Evolutionary conservation across 768 basidiomycete species (phyloP).

Genomic region (Thelephora ganbajun): DNA sequence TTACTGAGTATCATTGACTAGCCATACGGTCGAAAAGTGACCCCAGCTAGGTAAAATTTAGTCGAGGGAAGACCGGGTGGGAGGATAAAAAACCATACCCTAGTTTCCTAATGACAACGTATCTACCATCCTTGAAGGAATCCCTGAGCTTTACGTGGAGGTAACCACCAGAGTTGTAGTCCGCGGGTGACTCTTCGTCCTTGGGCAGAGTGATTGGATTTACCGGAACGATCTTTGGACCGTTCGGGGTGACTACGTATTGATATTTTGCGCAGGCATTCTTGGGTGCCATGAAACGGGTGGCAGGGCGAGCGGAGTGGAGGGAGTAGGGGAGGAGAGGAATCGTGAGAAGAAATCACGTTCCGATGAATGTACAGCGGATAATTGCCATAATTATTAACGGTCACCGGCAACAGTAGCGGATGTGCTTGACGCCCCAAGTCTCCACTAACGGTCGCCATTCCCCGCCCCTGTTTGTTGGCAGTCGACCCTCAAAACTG

Average conservation of each 20-base stretch:
- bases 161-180: conserved; percentile 75
- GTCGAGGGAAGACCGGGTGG: conserved; percentile 10
- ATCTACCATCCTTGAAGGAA: conserved; percentile 72
- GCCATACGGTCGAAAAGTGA: conserved; percentile 92
- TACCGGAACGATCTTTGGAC: conserved; percentile 60
- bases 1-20: conserved; percentile 65
- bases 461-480: neutral
- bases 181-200: conserved; percentile 74
- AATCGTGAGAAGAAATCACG: too few relatives aligned
- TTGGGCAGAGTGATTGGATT: conserved; percentile 45
- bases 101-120: conserved; percentile 79
- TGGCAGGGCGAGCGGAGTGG: neutral
- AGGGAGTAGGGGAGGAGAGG: neutral
- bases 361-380: too few relatives aligned
- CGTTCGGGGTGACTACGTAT: conserved; percentile 54
- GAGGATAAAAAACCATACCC: conserved; percentile 35
- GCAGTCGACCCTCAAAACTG: neutral
- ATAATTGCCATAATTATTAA: neutral
- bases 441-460: too few relatives aligned
- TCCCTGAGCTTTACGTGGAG: conserved; percentile 51
- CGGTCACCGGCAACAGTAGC: too few relatives aligned
- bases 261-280: conserved; percentile 58
- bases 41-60: conserved; percentile 51
- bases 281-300: conserved; percentile 46
- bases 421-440: too few relatives aligned